Percentiles rank a stretch among this genome's conserved stretches.
Evolutionary conservation across 306 rosid species (phyloP).

Genomic region (Cucumis cinereus): DNA sequence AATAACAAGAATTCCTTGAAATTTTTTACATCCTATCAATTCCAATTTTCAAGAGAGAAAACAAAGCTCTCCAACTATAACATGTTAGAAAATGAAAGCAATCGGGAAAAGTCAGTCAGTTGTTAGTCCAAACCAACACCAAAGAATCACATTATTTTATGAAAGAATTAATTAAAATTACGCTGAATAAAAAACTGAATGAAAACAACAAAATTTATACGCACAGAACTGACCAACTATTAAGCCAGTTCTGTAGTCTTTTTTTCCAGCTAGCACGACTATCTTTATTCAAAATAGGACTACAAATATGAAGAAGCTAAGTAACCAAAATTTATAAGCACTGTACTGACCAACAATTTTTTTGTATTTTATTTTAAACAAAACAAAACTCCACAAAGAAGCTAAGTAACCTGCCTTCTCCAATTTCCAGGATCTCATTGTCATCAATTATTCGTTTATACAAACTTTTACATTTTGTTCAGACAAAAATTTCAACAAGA

Average conservation of each 20-base stretch:
- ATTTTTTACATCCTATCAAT: background rate
- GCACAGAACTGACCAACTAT: background rate
- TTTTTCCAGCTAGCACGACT: background rate
- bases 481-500: background rate
- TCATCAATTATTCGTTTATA: background rate
- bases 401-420: background rate
- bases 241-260: background rate
- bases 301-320: no score
- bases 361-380: background rate
- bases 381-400: background rate
- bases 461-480: background rate
- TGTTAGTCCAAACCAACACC: background rate
- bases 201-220: background rate
- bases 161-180: background rate
- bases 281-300: background rate
- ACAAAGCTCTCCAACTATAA: background rate
- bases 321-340: no score
- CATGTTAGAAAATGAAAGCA: background rate
- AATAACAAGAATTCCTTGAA: background rate
- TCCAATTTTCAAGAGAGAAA: background rate
- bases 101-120: background rate
- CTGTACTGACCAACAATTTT: no score
- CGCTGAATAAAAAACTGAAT: no score
- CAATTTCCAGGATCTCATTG: background rate
- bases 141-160: background rate